Conservation (phyloP, 2,329 filamentous ascomycete genomes). For the Aspergillus sp. region DNA sequence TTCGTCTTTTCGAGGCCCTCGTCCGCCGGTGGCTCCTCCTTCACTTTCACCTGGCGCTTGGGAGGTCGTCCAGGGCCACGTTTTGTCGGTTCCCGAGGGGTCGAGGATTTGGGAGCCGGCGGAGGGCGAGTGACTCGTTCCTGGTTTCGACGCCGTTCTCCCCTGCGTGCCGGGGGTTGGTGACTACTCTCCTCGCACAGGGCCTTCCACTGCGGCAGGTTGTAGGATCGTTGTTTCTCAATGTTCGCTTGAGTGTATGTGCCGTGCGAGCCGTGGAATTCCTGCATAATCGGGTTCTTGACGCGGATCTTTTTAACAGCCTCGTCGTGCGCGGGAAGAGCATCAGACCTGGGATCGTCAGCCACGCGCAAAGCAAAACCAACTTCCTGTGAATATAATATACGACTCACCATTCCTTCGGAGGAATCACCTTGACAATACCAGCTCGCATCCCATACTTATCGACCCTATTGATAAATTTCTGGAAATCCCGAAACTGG, state of each 20-base stretch:
- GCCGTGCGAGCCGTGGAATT: conserved; percentile 91
- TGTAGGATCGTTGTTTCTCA: conserved; percentile 91
- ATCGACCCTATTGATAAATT: conserved; percentile 83
- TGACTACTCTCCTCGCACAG: conserved; percentile 92
- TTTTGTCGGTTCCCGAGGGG: conserved; percentile 35
- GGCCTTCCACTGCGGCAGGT: conserved; percentile 89
- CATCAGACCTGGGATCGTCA: conserved; percentile 47
- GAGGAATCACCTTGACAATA: conserved; percentile 92
- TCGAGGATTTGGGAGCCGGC: conserved; percentile 24
- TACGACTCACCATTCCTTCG: conserved; percentile 72
- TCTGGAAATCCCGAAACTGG: conserved; percentile 89
- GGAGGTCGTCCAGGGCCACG: conserved; percentile 38
- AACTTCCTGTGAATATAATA: background rate
- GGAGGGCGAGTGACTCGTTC: conserved; percentile 38
- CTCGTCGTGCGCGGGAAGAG: conserved; percentile 70
- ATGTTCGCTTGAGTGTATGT: conserved; percentile 97
- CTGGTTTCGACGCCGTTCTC: conserved; percentile 47
- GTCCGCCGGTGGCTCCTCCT: conserved; percentile 27
- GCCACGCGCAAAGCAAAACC: background rate
- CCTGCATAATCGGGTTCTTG: conserved; percentile 95
- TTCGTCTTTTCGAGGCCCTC: conserved; percentile 32
- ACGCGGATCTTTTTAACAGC: conserved; percentile 85
- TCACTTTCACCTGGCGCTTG: conserved; percentile 31
- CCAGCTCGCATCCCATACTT: conserved; percentile 95
- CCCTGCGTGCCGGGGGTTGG: conserved; percentile 84